Conservation (phyloP, 768 basidiomycete species). For the Cyathus striatus region DNA sequence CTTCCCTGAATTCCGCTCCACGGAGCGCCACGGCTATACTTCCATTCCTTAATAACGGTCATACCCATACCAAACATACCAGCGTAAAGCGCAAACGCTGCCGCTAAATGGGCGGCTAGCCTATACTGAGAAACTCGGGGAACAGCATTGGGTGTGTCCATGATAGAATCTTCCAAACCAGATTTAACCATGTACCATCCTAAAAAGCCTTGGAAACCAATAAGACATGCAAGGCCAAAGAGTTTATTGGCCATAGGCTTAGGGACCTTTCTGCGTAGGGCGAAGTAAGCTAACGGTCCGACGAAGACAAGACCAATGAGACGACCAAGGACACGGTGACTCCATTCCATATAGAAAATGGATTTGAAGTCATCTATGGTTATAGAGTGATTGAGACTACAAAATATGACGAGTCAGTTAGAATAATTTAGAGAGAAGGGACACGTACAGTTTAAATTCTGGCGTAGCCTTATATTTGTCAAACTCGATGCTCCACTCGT, state of each 20-base stretch:
- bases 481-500: conserved; percentile 85
- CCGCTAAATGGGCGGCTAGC: conserved; percentile 89
- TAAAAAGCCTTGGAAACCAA: conserved; percentile 87
- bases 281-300: conserved; percentile 79
- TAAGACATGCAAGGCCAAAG: conserved; percentile 67
- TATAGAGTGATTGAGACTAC: conserved; percentile 75
- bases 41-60: conserved; percentile 74
- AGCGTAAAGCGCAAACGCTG: conserved; percentile 86
- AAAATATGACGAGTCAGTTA: conserved; percentile 10
- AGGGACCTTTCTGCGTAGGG: conserved; percentile 63
- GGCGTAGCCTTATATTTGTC: conserved; percentile 92
- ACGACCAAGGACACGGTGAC: conserved; percentile 89
- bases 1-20: conserved; percentile 53
- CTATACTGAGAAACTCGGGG: conserved; percentile 97
- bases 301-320: conserved; percentile 81
- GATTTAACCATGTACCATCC: conserved; percentile 99
- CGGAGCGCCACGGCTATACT: conserved; percentile 48
- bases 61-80: conserved; percentile 88
- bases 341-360: conserved; percentile 99
- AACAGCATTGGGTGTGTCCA: conserved; percentile 78
- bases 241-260: conserved; percentile 58
- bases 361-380: conserved; percentile 88
- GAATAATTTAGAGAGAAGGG: conserved; percentile 18
- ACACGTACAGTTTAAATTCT: conserved; percentile 87
- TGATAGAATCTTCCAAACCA: conserved; percentile 78